These are phyloP conservation scores for Phaseolus coccineus DNA, from an alignment of 331 rosid genomes.

Conservation along the genomic window DNA sequence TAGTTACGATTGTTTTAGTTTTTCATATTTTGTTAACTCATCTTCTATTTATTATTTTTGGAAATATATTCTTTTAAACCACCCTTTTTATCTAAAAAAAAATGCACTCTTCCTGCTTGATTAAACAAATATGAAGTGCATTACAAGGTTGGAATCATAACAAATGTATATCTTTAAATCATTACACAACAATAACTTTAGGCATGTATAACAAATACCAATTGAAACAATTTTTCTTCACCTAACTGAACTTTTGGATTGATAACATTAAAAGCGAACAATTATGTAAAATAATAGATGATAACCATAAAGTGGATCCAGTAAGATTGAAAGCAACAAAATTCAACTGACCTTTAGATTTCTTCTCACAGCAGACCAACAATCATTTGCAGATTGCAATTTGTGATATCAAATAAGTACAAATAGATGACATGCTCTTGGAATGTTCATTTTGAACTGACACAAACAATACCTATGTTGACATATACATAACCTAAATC, in stretches of 20 bases:
- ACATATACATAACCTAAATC: slow-evolving; percentile 80
- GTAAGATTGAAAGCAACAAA: slow-evolving; percentile 29
- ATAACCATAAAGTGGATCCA: slow-evolving; percentile 14
- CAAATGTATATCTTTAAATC: slow-evolving; percentile 6
- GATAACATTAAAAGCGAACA: slow-evolving; percentile 28
- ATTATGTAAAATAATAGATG: slow-evolving; percentile 5
- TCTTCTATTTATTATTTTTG: not conserved
- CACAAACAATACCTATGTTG: slow-evolving; percentile 76
- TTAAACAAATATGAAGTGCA: slow-evolving; percentile 19
- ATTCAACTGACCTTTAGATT: slow-evolving; percentile 65
- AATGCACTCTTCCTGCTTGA: slow-evolving; percentile 23
- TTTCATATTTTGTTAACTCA: not conserved
- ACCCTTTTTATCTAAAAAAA: no score
- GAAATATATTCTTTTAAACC: no score
- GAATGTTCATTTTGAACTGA: slow-evolving; percentile 29
- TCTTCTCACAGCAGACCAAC: slow-evolving; percentile 73
- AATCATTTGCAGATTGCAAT: slow-evolving; percentile 77
- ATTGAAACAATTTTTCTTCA: not conserved
- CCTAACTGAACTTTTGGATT: slow-evolving; percentile 34
- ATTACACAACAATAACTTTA: not conserved
- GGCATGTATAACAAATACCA: slow-evolving; percentile 19
- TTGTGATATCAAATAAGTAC: slow-evolving; percentile 37
- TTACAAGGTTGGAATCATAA: slow-evolving; percentile 10
- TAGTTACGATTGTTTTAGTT: not conserved
- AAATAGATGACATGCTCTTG: slow-evolving; percentile 21